phyloP scores from a whole-genome alignment of 129 eudicot species.

The Tanacetum coccineum region DNA sequence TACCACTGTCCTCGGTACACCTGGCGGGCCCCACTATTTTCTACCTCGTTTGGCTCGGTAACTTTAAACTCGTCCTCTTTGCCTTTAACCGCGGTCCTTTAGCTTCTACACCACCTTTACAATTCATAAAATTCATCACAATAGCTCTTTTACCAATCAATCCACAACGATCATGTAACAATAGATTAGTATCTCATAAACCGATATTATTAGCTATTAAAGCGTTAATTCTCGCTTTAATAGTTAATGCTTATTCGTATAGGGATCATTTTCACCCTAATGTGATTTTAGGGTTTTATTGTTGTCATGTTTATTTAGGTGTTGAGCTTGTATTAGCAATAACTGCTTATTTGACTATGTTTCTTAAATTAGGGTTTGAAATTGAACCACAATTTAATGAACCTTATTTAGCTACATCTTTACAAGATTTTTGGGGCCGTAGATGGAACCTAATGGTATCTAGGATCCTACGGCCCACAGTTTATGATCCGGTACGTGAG shows the following conservation, averaged over 20 bases:
- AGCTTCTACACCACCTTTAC: constrained; percentile 20
- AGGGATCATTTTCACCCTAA: constrained; percentile 32
- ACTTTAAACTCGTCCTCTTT: constrained; percentile 50
- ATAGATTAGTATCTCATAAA: not conserved
- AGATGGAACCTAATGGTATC: constrained; percentile 75
- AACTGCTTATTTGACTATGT: constrained; percentile 30
- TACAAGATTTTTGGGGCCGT: constrained; percentile 75
- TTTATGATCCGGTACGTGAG: constrained; percentile 37
- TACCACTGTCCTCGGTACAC: constrained; percentile 22
- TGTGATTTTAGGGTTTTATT: constrained; percentile 35
- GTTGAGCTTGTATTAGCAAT: constrained; percentile 46
- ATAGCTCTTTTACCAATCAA: constrained; percentile 54
- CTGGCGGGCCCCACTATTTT: constrained; percentile 36
- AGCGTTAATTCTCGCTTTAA: constrained; percentile 27
- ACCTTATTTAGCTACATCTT: constrained; percentile 60
- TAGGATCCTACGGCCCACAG: constrained; percentile 46
- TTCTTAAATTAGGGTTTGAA: constrained; percentile 37
- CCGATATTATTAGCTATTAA: constrained; percentile 20
- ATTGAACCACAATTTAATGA: constrained; percentile 64
- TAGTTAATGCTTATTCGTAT: constrained; percentile 32
- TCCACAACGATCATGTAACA: constrained; percentile 15
- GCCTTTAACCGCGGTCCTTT: constrained; percentile 44
- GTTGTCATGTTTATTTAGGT: constrained; percentile 43
- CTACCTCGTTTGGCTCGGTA: constrained; percentile 49
- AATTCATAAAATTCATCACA: constrained; percentile 34